Base-by-base conservation (phyloP, 345 rosid species). In the Raphanus sativus region DNA sequence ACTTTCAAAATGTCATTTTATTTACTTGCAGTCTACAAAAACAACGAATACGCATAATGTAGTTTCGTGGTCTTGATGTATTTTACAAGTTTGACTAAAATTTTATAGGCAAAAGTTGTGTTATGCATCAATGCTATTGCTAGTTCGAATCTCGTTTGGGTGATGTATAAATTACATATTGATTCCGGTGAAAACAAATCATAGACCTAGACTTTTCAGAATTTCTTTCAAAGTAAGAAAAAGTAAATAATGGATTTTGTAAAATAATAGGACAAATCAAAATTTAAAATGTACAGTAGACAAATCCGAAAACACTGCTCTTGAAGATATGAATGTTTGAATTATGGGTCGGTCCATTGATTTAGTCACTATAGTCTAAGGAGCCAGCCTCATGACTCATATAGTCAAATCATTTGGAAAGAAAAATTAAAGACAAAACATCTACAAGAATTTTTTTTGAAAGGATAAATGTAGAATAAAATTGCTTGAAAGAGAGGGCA, bases 401-500 rank as follows among this genome's bases (percentile, higher is more conserved):
- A 52, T 52, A 6, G 54, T 55, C 32, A 70, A 69, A 70, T 63
- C 45, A 77, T 70, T 26, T 55, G 59, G 45, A 21, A 63, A 16
- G 24, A 62, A 75, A 55, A 56, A 58, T 21, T 58, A 72, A 29
- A 52, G 21, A 16, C 3, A 25, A 74, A 64, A 50, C 2, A 24
- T n/a, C n/a, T 40, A 40, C 4, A 40, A 40, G 48, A 40, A 40
- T 8, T 2, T 9, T 38, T 10, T 40, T 11, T 62, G 65, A 62
- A 34, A 73, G 66, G 78, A 68, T 73, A 73, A 73, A 67, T 60
- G 70, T 48, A 67, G 61, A 73, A 16, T 17, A 73, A 79, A 73
- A 45, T 59, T 78, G 81, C 81, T 67, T 79, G 78, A 73, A 73
- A 73, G 70, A 67, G 75, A 67, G 78, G 82, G 82, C 78, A 79